Evolutionary conservation across 2,329 filamentous ascomycete species (phyloP).

Genomic region (Aspergillus cejpii): DNA sequence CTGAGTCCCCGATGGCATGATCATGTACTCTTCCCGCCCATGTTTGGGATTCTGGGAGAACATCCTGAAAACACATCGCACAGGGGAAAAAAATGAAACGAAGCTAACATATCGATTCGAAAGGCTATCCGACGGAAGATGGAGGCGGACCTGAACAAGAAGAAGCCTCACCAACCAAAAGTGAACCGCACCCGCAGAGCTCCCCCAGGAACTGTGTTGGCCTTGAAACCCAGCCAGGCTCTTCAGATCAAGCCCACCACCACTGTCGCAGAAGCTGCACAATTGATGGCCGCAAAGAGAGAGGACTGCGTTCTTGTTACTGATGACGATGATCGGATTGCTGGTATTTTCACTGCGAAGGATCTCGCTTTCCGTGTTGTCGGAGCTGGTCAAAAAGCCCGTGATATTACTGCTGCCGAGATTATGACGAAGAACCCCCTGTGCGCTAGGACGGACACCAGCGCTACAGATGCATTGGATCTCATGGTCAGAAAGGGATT

Average conservation of each 20-base stretch:
- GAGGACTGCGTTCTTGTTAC: slow-evolving; percentile 98
- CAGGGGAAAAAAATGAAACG: not conserved
- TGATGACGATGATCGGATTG: slow-evolving; percentile 94
- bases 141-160: slow-evolving; percentile 96
- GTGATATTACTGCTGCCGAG: slow-evolving; percentile 85
- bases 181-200: slow-evolving; percentile 85
- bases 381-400: slow-evolving; percentile 79
- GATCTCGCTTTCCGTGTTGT: slow-evolving; percentile 97
- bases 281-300: slow-evolving; percentile 97
- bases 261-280: slow-evolving; percentile 90
- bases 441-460: slow-evolving; percentile 94
- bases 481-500: slow-evolving; percentile 98
- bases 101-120: not conserved
- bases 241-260: slow-evolving; percentile 95
- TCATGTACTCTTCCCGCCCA: not conserved
- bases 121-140: slow-evolving; percentile 97
- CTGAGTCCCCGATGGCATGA: not conserved
- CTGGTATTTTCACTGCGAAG: slow-evolving; percentile 98
- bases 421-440: slow-evolving; percentile 99
- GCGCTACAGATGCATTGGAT: slow-evolving; percentile 92
- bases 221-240: slow-evolving; percentile 88
- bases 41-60: slow-evolving; percentile 23
- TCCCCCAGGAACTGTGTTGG: slow-evolving; percentile 89
- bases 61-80: not conserved
- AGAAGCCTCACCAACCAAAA: slow-evolving; percentile 73